These are phyloP conservation scores for Tinospora cordifolia DNA, from an alignment of 164 flowering plant species.

Conservation along the genomic window DNA sequence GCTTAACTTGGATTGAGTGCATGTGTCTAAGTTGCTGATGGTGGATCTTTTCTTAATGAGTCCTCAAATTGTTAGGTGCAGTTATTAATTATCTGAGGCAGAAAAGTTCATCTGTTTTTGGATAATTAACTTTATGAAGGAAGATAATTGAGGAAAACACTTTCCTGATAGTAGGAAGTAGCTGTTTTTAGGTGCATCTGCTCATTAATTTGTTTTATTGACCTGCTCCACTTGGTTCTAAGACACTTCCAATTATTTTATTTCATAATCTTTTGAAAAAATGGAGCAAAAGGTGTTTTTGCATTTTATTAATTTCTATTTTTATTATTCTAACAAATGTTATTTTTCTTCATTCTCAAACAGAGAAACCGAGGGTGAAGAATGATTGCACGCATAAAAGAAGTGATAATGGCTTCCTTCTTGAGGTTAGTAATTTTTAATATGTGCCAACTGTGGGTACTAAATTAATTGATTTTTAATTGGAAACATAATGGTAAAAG, in stretches of 20 bases:
- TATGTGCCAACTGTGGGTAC: neutral
- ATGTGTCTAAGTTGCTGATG: neutral
- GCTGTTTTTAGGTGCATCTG: neutral
- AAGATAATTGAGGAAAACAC: too few relatives aligned
- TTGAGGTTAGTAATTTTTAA: constrained; percentile 39
- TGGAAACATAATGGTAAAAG: too few relatives aligned
- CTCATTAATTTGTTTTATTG: neutral
- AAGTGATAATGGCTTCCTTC: constrained; percentile 43
- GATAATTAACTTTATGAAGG: too few relatives aligned
- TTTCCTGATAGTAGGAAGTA: neutral
- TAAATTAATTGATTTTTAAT: neutral
- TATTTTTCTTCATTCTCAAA: constrained; percentile 9
- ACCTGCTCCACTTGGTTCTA: neutral
- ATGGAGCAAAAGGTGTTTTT: neutral
- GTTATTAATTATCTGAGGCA: neutral
- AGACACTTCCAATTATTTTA: neutral
- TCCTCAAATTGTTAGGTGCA: neutral
- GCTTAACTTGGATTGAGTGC: neutral
- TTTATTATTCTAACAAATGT: neutral
- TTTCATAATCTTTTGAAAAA: neutral
- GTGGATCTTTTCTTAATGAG: neutral
- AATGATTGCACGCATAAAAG: constrained; percentile 30
- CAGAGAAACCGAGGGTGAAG: constrained; percentile 50
- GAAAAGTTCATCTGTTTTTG: neutral
- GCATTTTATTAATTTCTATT: neutral